Conservation (phyloP, 2,329 filamentous ascomycete genomes). For the Sarocladium kiliense region DNA sequence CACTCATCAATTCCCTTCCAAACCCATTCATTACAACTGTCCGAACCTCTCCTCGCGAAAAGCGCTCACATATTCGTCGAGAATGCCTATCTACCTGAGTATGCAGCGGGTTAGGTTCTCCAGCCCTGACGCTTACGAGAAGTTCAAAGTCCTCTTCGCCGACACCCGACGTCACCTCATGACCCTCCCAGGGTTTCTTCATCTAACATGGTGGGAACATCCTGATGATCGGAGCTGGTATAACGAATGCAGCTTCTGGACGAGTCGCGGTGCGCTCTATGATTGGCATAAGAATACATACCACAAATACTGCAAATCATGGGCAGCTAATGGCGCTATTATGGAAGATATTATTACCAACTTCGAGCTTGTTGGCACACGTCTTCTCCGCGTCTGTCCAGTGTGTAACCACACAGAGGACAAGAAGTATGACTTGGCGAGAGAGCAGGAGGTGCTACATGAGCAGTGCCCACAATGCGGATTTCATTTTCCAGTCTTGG, state of each 20-base stretch:
- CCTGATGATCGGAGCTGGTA: conserved; percentile 13
- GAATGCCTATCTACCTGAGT: conserved; percentile 12
- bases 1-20: no score
- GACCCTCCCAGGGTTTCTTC: conserved; percentile 9
- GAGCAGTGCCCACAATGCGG: conserved; percentile 14
- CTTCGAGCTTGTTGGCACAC: conserved; percentile 14
- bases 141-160: conserved; percentile 15
- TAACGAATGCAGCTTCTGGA: conserved; percentile 17
- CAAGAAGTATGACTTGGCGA: conserved; percentile 15
- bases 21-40: no score
- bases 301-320: conserved; percentile 15
- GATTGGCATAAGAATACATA: conserved; percentile 16
- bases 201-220: conserved; percentile 14
- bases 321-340: conserved; percentile 14
- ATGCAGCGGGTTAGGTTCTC: conserved; percentile 13
- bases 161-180: conserved; percentile 14
- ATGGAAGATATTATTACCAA: conserved; percentile 18
- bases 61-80: neutral
- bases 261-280: conserved; percentile 13
- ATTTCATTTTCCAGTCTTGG: conserved; percentile 16
- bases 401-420: conserved; percentile 14
- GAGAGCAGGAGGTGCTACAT: conserved; percentile 15
- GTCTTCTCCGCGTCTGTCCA: conserved; percentile 13
- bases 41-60: no score
- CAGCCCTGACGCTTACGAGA: conserved; percentile 13